Evolutionary conservation across 2,329 filamentous ascomycete species (phyloP).

Genomic region (Fusarium sp.): DNA sequence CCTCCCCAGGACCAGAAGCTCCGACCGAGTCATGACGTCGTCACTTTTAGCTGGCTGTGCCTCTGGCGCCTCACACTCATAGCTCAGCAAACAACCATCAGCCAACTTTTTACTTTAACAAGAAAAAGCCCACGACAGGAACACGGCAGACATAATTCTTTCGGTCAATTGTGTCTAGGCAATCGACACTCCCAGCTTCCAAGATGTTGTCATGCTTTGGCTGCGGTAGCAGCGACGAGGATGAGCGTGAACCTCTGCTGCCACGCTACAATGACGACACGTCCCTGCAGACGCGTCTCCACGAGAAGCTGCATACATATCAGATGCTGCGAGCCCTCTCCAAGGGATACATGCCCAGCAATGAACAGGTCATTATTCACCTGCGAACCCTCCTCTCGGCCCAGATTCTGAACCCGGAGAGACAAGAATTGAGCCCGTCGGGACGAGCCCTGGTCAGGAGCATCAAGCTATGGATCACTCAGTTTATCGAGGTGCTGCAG

Average conservation of each 20-base stretch:
- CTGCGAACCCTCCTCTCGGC: constrained; percentile 84
- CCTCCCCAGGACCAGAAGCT: constrained; percentile 35
- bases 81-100: neutral
- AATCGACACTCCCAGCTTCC: neutral
- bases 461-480: constrained; percentile 79
- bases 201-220: constrained; percentile 77
- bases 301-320: constrained; percentile 93
- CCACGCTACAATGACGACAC: constrained; percentile 90
- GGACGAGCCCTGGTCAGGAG: constrained; percentile 82
- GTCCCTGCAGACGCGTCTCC: constrained; percentile 80
- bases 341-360: constrained; percentile 93
- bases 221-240: constrained; percentile 65
- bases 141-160: neutral
- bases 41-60: constrained; percentile 9
- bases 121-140: neutral
- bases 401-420: constrained; percentile 83
- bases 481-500: constrained; percentile 85
- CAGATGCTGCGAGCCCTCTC: constrained; percentile 89
- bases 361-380: constrained; percentile 85
- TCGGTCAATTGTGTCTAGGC: neutral
- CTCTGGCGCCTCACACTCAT: constrained; percentile 1
- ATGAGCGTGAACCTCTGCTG: constrained; percentile 84
- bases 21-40: constrained; percentile 44
- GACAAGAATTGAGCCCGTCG: constrained; percentile 79
- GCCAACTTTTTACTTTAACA: constrained; percentile 14